Evolutionary conservation across 2,329 filamentous ascomycete genomes (phyloP).

Genomic region (Colletotrichum spinosum): DNA sequence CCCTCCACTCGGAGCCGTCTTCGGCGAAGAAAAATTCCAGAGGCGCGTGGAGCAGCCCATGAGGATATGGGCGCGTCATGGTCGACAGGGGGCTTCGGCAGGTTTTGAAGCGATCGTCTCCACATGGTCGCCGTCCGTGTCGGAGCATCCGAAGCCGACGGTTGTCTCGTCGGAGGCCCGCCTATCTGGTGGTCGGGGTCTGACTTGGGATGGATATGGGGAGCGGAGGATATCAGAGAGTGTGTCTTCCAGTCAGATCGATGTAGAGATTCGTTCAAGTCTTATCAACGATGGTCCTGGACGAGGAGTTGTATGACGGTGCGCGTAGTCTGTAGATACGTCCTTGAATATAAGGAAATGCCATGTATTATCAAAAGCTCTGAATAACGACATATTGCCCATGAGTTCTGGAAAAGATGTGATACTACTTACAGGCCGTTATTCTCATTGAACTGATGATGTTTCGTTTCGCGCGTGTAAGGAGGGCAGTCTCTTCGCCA

Average conservation of each 20-base stretch:
- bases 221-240: background rate
- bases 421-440: too few relatives aligned
- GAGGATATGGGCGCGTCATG: constrained; percentile 18
- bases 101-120: constrained; percentile 29
- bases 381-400: too few relatives aligned
- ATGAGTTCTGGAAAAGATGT: too few relatives aligned
- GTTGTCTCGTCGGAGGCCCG: background rate
- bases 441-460: background rate
- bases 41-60: background rate
- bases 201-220: background rate
- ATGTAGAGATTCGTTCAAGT: too few relatives aligned
- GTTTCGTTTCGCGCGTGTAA: background rate
- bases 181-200: constrained; percentile 22
- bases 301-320: too few relatives aligned
- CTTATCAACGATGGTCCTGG: too few relatives aligned
- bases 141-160: constrained; percentile 24
- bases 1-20: constrained; percentile 19
- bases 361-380: too few relatives aligned
- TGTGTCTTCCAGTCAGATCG: too few relatives aligned
- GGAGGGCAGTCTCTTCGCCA: constrained; percentile 32
- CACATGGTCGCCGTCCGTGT: constrained; percentile 9
- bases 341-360: too few relatives aligned
- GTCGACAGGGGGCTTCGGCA: constrained; percentile 22
- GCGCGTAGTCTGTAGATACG: too few relatives aligned
- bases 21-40: constrained; percentile 9